Base-by-base conservation (phyloP, 2,329 filamentous ascomycete species). In the Cladosporium cucumerinum region DNA sequence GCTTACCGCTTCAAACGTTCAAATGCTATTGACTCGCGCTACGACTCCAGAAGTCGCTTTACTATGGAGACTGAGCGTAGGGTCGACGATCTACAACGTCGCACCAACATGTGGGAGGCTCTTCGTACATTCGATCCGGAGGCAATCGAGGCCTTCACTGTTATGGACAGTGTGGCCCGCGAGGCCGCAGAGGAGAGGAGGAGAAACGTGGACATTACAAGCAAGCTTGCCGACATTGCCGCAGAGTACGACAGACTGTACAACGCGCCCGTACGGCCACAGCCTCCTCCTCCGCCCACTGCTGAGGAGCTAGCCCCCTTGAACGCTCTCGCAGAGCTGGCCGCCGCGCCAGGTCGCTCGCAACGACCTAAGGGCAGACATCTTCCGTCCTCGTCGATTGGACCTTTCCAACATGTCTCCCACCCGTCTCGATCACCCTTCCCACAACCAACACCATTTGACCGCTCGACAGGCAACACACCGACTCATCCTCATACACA, bases 81-180 rank as follows among this genome's bases (percentile, higher is more conserved):
- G 3, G 60, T 72, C 12, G 43, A 66, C 12, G 68, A 74, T 25
- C 91, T 91, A 79, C 93, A 91, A 75, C 87, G 46, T 36, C 61
- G 61, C 5, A 86, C 26, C 60, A 88, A 92, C 71, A 91, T 95
- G 85, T 89, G 93, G 72, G 89, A 94, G 69, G 91, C 93, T 36
- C 61, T 75, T 26, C 55, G 71, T 48, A 51, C 64, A 28, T 69
- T 70, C 16, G 55, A 66, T 26, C 62, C 60, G 14, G 62, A 61
- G 32, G 30, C 26, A 57, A 57, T 49, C 34, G 66, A 68, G 11
- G 72, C 73, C 7, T 82, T 82, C 67, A 80, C 80, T 7, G 72
- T 72, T 36, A 81, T 78, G 69, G 77, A 78, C 68, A 75, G 73
- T 14, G 74, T 75, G 30, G 73, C 77, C 58, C 77, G 81, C 36